These are phyloP conservation scores for Sporothrix brasiliensis DNA, from an alignment of 2,329 filamentous ascomycete genomes.

Conservation along the genomic window DNA sequence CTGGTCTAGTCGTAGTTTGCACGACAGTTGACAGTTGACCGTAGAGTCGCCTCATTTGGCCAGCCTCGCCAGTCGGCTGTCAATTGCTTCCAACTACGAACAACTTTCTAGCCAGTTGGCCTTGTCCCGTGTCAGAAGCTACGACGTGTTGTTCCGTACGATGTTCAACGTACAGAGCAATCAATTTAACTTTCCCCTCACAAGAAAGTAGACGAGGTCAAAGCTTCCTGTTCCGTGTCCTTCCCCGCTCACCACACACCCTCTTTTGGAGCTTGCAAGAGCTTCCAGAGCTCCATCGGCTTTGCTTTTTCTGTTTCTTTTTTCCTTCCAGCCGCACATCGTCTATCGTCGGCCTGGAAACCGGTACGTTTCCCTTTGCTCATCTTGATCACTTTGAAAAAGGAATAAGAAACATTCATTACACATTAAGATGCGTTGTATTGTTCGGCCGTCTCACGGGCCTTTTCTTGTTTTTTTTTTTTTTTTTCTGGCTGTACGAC, in stretches of 20 bases:
- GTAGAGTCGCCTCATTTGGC: neutral
- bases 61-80: constrained; percentile 14
- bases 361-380: constrained; percentile 17
- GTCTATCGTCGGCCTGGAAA: constrained; percentile 26
- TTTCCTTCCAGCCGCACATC: neutral
- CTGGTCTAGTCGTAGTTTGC: neutral
- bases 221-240: neutral
- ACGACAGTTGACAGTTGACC: neutral
- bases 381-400: neutral
- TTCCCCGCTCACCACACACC: constrained; percentile 8
- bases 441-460: neutral
- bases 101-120: too few relatives aligned
- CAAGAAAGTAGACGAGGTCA: constrained; percentile 5
- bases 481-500: neutral
- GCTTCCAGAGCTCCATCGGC: neutral
- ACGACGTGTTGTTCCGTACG: neutral
- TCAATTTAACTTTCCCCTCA: neutral
- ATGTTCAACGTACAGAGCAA: neutral
- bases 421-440: neutral
- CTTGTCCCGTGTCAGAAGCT: too few relatives aligned
- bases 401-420: neutral
- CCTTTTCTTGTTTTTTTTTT: neutral
- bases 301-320: neutral
- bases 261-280: neutral
- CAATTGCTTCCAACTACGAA: neutral